Evolutionary conservation across 768 basidiomycete genomes (phyloP), one percentile per base, ranked within the genome.

Genomic region (Lactifluus hygrophoroides): DNA sequence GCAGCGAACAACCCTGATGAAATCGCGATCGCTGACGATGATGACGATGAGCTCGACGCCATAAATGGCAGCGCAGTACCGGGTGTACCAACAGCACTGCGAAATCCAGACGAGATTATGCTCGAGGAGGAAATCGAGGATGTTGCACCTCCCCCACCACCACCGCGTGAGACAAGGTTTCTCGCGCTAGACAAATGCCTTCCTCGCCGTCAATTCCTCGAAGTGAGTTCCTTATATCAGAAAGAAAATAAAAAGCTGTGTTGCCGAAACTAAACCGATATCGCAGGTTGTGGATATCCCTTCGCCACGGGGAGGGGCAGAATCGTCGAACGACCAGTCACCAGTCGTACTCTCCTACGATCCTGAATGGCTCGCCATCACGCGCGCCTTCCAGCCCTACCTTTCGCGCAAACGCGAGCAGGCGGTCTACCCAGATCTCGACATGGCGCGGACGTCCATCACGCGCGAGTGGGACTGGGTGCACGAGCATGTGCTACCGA

Each of bases 361-460:
- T 66, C 85, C 86, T 0, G 84, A 92, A 68, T 99, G 96, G 96
- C 82, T 98, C 47, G 94, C 93, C 0, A 92, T 99, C 66, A 84
- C 83, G 5, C 86, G 90, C 7, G 92, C 91, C 0, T 88, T 94
- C 64, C 82, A 92, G 59, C 84, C 86, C 0, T 87, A 79, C 72
- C 79, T 97, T 61, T 85, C 88, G 3, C 77, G 78, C 5, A 65
- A 69, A 3, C 74, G 67, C 7, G 64, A 66, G 0, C 87, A 87
- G 61, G 69, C 69, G 0, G 65, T 75, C 0, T 85, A 90, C 65
- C 93, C 94, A 0, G 76, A 78, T 40, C 40, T 40, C 14, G 56
- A 44, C n/a, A 32, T n/a, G 5, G 56, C 56, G 0, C 56, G 32
- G 19, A 74, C 70, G 2, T 74, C 84, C 45, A 80, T 96, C 27